Evolutionary conservation across 1,139 yeast species (phyloP).

Genomic region (Pichia sp.): DNA sequence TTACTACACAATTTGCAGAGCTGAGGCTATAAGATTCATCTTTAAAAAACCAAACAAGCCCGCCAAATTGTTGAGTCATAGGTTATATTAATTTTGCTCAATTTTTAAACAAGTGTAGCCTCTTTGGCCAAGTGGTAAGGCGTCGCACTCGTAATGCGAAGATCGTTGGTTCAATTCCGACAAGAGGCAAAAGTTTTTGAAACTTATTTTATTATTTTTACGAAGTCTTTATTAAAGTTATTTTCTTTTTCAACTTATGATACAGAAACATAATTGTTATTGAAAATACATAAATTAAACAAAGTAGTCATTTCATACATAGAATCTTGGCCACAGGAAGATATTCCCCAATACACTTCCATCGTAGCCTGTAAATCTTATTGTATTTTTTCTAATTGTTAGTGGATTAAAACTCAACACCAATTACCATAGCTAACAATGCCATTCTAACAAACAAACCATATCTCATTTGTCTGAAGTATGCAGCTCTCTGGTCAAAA

Average conservation of each 20-base stretch:
- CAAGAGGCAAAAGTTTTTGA: constrained; percentile 52
- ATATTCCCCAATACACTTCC: constrained; percentile 20
- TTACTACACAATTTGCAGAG: too few species aligned
- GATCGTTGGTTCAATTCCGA: constrained; percentile 95
- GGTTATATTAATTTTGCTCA: background rate
- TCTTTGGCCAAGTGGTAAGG: constrained; percentile 92
- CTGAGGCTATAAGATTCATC: too few species aligned
- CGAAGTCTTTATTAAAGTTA: background rate
- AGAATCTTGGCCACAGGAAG: background rate
- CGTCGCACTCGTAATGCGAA: constrained; percentile 95
- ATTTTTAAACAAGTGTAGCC: constrained; percentile 34
- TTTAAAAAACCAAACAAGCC: too few species aligned
- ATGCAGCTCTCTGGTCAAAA: constrained; percentile 98
- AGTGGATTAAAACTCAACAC: constrained; percentile 36
- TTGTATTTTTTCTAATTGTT: background rate
- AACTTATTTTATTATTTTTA: background rate
- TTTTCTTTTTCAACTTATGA: background rate
- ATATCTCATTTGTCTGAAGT: constrained; percentile 98
- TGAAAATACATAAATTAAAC: background rate
- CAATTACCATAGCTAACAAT: constrained; percentile 92
- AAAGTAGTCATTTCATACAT: too few species aligned
- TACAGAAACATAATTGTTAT: background rate
- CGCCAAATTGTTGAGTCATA: too few species aligned
- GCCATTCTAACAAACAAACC: constrained; percentile 99
- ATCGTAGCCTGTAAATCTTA: background rate